Evolutionary conservation across 768 basidiomycete species (phyloP).

Genomic region (Naganishia kalamii): DNA sequence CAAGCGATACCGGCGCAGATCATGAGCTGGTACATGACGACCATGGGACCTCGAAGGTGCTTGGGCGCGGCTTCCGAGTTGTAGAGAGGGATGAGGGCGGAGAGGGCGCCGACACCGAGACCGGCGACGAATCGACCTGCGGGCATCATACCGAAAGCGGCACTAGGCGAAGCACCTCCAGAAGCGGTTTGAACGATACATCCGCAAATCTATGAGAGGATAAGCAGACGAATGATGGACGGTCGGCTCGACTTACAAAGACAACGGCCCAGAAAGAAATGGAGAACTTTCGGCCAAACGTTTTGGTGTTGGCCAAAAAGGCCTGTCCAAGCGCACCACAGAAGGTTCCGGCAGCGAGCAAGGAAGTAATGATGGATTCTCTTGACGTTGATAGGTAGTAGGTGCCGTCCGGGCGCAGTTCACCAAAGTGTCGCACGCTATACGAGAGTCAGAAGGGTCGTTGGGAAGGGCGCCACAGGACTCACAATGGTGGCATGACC

Average conservation of each 20-base stretch:
- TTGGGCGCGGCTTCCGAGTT: conserved; percentile 75
- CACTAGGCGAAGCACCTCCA: not conserved
- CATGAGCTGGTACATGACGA: conserved; percentile 71
- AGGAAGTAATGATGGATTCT: conserved; percentile 71
- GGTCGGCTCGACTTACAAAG: conserved; percentile 47
- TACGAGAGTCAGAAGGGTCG: not conserved
- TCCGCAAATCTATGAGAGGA: conserved; percentile 51
- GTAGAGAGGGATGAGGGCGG: conserved; percentile 58
- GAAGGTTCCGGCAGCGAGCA: conserved; percentile 61
- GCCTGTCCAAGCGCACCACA: conserved; percentile 31
- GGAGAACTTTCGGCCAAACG: conserved; percentile 60
- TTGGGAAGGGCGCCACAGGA: not conserved
- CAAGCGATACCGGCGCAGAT: conserved; percentile 62
- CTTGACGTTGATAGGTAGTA: conserved; percentile 57
- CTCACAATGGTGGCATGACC: conserved; percentile 18
- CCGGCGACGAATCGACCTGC: conserved; percentile 59
- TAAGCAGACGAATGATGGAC: conserved; percentile 7
- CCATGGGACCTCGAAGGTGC: conserved; percentile 61
- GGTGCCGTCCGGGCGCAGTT: conserved; percentile 6
- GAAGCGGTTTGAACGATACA: conserved; percentile 67
- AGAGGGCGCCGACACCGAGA: conserved; percentile 63
- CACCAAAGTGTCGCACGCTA: conserved; percentile 20
- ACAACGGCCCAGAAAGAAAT: conserved; percentile 70
- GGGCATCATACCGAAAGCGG: conserved; percentile 47
- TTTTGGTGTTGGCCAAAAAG: conserved; percentile 14